These are phyloP conservation scores for Arachnopeziza araneosa DNA, from an alignment of 2,329 filamentous ascomycete genomes.

Conservation along the genomic window DNA sequence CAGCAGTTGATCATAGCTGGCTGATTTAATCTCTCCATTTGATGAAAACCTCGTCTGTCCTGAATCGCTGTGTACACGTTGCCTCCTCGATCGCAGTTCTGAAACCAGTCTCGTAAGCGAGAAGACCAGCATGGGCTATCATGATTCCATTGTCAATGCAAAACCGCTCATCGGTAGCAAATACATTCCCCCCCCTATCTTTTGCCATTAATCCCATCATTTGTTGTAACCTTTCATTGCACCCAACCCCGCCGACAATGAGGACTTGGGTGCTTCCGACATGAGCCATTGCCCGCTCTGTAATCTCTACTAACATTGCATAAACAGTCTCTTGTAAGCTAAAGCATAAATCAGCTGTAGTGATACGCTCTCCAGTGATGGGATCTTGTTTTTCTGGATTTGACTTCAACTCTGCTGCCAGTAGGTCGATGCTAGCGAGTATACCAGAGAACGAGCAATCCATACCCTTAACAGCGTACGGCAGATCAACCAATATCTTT, in stretches of 20 bases:
- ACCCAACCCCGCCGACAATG: slow-evolving; percentile 92
- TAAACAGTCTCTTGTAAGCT: slow-evolving; percentile 92
- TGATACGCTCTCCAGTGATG: slow-evolving; percentile 54
- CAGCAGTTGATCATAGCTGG: neutral
- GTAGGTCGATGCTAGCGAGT: slow-evolving; percentile 71
- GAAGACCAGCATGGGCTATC: slow-evolving; percentile 92
- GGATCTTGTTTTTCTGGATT: slow-evolving; percentile 39
- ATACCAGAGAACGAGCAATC: slow-evolving; percentile 96
- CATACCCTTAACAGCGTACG: slow-evolving; percentile 98
- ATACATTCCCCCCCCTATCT: slow-evolving; percentile 84
- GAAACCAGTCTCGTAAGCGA: slow-evolving; percentile 80
- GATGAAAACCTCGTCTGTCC: slow-evolving; percentile 75
- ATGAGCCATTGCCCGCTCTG: slow-evolving; percentile 96
- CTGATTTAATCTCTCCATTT: slow-evolving; percentile 61
- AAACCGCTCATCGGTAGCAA: slow-evolving; percentile 92
- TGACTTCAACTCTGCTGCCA: slow-evolving; percentile 63
- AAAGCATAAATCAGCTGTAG: slow-evolving; percentile 83
- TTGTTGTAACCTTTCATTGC: slow-evolving; percentile 87
- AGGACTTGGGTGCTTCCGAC: slow-evolving; percentile 87
- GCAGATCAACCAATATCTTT: slow-evolving; percentile 72
- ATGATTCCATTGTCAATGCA: slow-evolving; percentile 99
- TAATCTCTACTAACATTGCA: slow-evolving; percentile 97
- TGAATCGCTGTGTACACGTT: slow-evolving; percentile 77
- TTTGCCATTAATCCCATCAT: slow-evolving; percentile 98
- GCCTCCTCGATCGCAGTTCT: slow-evolving; percentile 72